phyloP scores from a whole-genome alignment of 345 rosid genomes.

The Pseudoturritis turrita region DNA sequence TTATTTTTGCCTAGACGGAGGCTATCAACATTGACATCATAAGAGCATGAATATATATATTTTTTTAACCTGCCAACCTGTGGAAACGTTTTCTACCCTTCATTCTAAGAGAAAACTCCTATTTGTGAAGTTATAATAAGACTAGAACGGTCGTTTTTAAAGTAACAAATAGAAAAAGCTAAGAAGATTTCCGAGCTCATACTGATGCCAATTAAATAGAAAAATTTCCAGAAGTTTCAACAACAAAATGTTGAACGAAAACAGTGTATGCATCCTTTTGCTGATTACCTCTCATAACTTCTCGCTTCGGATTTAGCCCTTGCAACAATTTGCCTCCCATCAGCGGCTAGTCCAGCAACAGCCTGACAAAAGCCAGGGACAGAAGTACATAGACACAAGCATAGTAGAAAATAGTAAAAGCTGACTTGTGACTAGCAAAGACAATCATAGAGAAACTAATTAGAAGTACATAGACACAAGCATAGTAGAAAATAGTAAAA shows the following conservation, averaged over 20 bases:
- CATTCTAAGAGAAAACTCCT: not conserved
- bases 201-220: not conserved
- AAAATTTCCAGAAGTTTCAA: no score
- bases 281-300: constrained; percentile 64
- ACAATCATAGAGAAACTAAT: no score
- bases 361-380: constrained; percentile 39
- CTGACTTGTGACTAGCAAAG: no score
- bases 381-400: not conserved
- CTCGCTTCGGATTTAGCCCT: constrained; percentile 85
- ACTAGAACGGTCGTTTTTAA: not conserved
- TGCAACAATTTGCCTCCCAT: constrained; percentile 90
- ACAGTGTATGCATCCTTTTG: not conserved
- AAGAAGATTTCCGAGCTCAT: not conserved
- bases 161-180: not conserved
- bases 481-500: no score
- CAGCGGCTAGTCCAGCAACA: constrained; percentile 96
- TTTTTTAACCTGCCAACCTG: no score
- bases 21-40: not conserved
- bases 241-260: not conserved
- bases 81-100: no score
- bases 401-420: no score
- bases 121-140: not conserved
- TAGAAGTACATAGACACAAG: not conserved
- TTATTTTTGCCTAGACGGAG: not conserved
- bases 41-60: not conserved